A percentile compares a stretch with the other conserved stretches of the same genome.
Conservation (phyloP, 225 moss, liverwort and hornwort genomes). For the Antitrichia curtipendula region DNA sequence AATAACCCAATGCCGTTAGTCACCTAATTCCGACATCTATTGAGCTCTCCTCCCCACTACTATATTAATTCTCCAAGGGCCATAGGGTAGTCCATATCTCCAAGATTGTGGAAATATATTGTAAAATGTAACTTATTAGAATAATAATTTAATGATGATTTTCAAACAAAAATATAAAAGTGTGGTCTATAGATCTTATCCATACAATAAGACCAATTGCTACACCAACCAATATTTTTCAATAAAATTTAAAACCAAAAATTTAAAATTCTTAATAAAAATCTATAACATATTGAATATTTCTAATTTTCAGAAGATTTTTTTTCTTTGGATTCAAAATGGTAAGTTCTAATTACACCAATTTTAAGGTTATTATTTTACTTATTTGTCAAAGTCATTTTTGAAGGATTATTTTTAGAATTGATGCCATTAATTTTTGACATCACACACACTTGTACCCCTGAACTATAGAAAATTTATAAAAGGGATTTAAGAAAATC, state of each 20-base stretch:
- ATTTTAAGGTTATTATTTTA: not conserved
- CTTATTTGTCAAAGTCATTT: not conserved
- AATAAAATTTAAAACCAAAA: not conserved
- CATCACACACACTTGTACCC: rapidly evolving
- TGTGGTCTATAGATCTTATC: not conserved
- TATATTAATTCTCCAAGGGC: not conserved
- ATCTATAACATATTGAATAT: too few species aligned
- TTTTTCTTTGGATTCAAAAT: too few species aligned
- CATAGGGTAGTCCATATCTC: not conserved
- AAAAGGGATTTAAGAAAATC: not conserved
- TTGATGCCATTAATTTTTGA: rapidly evolving
- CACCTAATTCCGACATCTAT: too few species aligned
- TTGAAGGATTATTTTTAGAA: not conserved
- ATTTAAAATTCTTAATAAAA: not conserved
- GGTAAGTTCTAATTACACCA: not conserved
- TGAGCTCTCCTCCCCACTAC: too few species aligned
- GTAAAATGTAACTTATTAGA: not conserved
- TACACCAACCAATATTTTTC: not conserved
- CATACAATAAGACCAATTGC: not conserved
- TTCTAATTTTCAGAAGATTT: not conserved
- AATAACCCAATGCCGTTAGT: too few species aligned
- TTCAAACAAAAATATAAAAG: not conserved
- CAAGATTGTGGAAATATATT: rapidly evolving
- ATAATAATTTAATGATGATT: not conserved
- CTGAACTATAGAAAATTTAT: rapidly evolving